Conservation (phyloP, 441 rosid species). For the Jatropha podagrica region DNA sequence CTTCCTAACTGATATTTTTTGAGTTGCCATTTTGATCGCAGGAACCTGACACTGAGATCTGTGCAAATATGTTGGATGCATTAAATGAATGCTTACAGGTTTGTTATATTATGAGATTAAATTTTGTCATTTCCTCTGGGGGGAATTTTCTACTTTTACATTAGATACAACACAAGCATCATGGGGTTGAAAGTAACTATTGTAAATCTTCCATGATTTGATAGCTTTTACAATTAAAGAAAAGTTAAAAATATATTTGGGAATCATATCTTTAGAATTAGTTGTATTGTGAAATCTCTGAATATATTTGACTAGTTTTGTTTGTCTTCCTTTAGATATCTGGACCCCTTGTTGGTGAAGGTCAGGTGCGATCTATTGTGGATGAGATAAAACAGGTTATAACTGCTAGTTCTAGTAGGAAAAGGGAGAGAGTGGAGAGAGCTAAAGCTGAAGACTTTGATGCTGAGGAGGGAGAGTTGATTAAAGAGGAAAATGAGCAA, state of each 20-base stretch:
- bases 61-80: conserved; percentile 95
- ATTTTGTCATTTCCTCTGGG: background rate
- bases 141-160: background rate
- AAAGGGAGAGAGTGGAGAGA: conserved; percentile 91
- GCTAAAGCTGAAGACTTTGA: conserved; percentile 97
- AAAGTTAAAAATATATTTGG: background rate
- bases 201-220: background rate
- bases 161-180: background rate
- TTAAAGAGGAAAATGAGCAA: conserved; percentile 98
- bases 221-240: background rate
- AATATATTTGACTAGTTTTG: conserved; percentile 21
- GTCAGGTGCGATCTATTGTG: conserved; percentile 87
- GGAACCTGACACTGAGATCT: conserved; percentile 99
- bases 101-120: conserved; percentile 12
- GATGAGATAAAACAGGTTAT: conserved; percentile 93
- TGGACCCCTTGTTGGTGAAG: conserved; percentile 75
- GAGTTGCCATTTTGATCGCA: conserved; percentile 41
- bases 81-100: conserved; percentile 98
- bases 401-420: conserved; percentile 96
- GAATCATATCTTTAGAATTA: background rate
- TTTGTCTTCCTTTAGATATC: conserved; percentile 62
- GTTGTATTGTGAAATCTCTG: conserved; percentile 14
- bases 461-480: conserved; percentile 95
- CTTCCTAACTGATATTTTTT: background rate
- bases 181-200: background rate